phyloP scores from a whole-genome alignment of 1,139 yeast species.

The Candida tetrigidarum region DNA sequence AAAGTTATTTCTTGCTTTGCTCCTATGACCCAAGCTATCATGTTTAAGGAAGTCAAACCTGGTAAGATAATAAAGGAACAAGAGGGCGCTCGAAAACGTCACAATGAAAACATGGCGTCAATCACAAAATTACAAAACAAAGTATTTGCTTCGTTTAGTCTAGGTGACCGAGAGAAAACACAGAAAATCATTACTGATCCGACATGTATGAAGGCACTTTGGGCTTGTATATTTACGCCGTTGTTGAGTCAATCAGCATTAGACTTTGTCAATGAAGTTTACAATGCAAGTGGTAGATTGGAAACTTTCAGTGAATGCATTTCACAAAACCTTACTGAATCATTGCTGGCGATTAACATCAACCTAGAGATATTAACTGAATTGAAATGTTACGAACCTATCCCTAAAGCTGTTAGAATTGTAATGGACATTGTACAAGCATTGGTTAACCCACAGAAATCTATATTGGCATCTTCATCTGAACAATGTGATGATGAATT shows the following conservation, averaged over 20 bases:
- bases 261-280: constrained; percentile 74
- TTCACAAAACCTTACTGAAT: constrained; percentile 42
- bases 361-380: constrained; percentile 50
- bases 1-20: constrained; percentile 46
- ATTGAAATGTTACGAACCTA: constrained; percentile 67
- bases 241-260: constrained; percentile 68
- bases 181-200: constrained; percentile 30
- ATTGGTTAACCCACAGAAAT: constrained; percentile 67
- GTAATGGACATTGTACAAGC: constrained; percentile 73
- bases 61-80: constrained; percentile 24
- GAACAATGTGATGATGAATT: constrained; percentile 18
- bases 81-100: constrained; percentile 31
- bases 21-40: constrained; percentile 46
- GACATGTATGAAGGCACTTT: constrained; percentile 53
- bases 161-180: constrained; percentile 49
- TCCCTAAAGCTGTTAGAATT: constrained; percentile 75
- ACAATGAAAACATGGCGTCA: constrained; percentile 33
- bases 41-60: constrained; percentile 33
- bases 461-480: constrained; percentile 33
- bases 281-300: constrained; percentile 64
- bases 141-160: constrained; percentile 38
- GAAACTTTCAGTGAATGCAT: constrained; percentile 70
- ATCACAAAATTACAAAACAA: constrained; percentile 27
- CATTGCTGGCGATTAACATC: constrained; percentile 51
- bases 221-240: constrained; percentile 73